These are phyloP conservation scores for Pachyrhizus erosus DNA, from an alignment of 306 rosid genomes.

Conservation along the genomic window DNA sequence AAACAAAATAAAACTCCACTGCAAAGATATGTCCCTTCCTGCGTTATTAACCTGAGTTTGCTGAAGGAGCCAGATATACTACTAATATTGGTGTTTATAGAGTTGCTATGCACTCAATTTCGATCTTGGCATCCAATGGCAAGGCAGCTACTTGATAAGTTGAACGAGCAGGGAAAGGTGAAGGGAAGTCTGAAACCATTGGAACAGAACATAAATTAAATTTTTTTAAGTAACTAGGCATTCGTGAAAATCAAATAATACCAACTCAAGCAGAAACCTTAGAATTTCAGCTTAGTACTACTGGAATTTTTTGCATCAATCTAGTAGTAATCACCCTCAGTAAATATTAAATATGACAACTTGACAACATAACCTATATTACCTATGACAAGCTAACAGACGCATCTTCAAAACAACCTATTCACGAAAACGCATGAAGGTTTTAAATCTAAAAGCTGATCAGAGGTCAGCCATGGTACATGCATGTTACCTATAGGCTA, in stretches of 20 bases:
- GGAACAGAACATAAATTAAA: conserved; percentile 1
- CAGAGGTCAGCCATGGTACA: background rate
- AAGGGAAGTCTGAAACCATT: conserved; percentile 65
- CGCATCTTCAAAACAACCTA: conserved; percentile 11
- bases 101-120: conserved; percentile 86
- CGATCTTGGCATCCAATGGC: conserved; percentile 89
- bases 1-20: conserved; percentile 34
- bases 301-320: conserved; percentile 2
- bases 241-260: background rate
- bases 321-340: background rate
- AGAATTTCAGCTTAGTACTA: background rate
- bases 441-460: conserved; percentile 22
- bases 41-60: conserved; percentile 50
- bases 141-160: conserved; percentile 86
- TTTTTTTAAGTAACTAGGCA: background rate
- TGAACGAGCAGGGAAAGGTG: conserved; percentile 86
- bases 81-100: conserved; percentile 41
- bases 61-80: background rate
- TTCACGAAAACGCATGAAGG: background rate
- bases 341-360: background rate
- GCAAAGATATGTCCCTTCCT: conserved; percentile 31
- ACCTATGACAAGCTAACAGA: background rate
- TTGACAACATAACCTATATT: background rate
- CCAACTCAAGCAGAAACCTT: background rate
- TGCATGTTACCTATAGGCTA: background rate